Conservation (phyloP, 148 eudicot genomes). For the Rhododendron ovatum region DNA sequence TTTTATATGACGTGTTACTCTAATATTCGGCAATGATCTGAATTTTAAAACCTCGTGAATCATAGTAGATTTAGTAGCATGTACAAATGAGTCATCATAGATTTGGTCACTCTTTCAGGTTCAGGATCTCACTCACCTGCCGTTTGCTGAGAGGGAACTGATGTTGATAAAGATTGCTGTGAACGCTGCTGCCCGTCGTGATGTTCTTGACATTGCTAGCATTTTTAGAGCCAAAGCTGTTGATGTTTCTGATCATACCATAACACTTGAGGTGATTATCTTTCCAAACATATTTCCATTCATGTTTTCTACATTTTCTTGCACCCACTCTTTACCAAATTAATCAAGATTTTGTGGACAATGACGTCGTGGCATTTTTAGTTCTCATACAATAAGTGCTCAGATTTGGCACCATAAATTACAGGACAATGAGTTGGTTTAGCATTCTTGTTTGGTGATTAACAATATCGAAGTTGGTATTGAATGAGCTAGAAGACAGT, state of each 20-base stretch:
- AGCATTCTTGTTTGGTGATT: background rate
- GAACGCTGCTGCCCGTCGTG: conserved; percentile 73
- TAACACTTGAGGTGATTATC: conserved; percentile 69
- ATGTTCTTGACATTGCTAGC: conserved; percentile 87
- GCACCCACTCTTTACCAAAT: background rate
- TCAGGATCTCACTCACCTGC: conserved; percentile 67
- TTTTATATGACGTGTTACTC: background rate
- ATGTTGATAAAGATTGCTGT: conserved; percentile 95
- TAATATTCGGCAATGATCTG: background rate
- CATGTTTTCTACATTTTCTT: background rate
- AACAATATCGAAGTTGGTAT: background rate
- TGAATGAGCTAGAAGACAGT: background rate
- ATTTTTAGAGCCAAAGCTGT: conserved; percentile 94
- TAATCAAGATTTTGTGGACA: background rate
- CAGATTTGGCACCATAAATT: background rate
- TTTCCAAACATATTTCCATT: background rate
- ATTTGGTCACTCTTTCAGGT: conserved; percentile 38
- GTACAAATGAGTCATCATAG: background rate
- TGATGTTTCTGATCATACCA: conserved; percentile 94
- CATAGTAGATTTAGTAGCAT: background rate
- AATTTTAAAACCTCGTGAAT: background rate
- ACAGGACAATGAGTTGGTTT: background rate
- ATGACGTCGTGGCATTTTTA: background rate
- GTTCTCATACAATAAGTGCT: background rate
- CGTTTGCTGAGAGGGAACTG: conserved; percentile 91